Conservation (phyloP, 164 flowering plant species). For the Vitis vinifera region ASM3070453v1 NC_081808.1:3736501-3737000, state of each 20-base stretch:
- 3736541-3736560: conserved; percentile 3
- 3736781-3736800: conserved; percentile 88
- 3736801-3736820: conserved; percentile 87
- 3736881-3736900: too few relatives aligned
- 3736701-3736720: conserved; percentile 92
- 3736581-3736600: not conserved
- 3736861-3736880: too few relatives aligned
- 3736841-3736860: conserved; percentile 3
- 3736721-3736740: conserved; percentile 69
- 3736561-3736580: not conserved
- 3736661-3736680: conserved; percentile 85
- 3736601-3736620: conserved; percentile 20
- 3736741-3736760: conserved; percentile 79
- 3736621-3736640: conserved; percentile 93
- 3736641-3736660: conserved; percentile 78
- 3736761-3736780: conserved; percentile 78
- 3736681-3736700: conserved; percentile 89
- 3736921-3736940: too few relatives aligned
- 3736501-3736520: conserved; percentile 89
- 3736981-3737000: too few relatives aligned
- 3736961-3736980: too few relatives aligned
- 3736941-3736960: too few relatives aligned
- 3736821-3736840: conserved; percentile 47
- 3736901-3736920: too few relatives aligned
- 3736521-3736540: conserved; percentile 57